Conservation (phyloP, 2,329 filamentous ascomycete genomes). For the Purpureocillium takamizusanense region DNA sequence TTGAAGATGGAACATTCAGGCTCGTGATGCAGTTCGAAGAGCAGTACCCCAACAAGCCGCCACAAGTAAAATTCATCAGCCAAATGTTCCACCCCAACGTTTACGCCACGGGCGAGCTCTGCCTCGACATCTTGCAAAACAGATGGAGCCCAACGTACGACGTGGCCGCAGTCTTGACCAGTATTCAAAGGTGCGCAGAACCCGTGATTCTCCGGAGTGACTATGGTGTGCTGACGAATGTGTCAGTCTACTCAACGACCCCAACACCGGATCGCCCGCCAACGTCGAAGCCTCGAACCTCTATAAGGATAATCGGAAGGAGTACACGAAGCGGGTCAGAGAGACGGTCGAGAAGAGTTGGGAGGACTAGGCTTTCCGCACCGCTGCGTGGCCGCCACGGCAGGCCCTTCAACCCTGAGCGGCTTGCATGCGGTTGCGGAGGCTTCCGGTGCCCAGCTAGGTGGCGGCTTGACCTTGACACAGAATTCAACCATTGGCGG, state of each 20-base stretch:
- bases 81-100: constrained; percentile 99
- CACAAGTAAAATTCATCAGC: constrained; percentile 95
- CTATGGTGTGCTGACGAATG: constrained; percentile 15
- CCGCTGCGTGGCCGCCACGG: neutral
- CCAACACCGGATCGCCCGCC: constrained; percentile 94
- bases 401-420: too few relatives aligned
- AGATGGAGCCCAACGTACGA: constrained; percentile 98
- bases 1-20: constrained; percentile 95
- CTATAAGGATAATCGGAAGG: constrained; percentile 95
- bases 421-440: neutral
- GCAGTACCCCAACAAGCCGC: constrained; percentile 97
- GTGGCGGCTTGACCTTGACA: neutral
- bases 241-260: constrained; percentile 82
- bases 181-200: constrained; percentile 74
- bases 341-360: constrained; percentile 99
- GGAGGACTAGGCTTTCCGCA: constrained; percentile 60
- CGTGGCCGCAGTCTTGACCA: constrained; percentile 92
- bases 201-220: neutral
- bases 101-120: constrained; percentile 92
- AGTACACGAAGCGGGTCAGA: constrained; percentile 89
- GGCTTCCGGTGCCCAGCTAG: neutral
- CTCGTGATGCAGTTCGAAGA: constrained; percentile 99
- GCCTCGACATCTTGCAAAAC: constrained; percentile 94
- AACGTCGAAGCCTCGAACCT: constrained; percentile 97
- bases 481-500: neutral